Base-by-base conservation (phyloP, 1,139 yeast genomes). In the Kurtzmaniella natalensis region DNA sequence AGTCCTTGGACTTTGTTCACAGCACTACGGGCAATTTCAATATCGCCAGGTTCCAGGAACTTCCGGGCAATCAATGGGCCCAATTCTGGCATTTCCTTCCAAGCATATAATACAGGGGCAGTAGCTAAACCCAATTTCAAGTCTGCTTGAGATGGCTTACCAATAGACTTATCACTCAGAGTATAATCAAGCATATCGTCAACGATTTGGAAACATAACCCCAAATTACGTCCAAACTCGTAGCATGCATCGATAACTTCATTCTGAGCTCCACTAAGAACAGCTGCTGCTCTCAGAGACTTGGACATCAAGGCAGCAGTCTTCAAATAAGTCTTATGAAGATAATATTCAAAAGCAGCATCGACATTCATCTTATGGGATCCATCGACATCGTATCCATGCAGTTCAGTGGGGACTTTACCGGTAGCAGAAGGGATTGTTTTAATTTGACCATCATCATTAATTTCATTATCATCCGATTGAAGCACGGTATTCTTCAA, bases 151-250 rank as follows among this genome's bases (percentile, higher is more conserved):
- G 95, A 82, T 9, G 98, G 98, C 57, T 92, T 92, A 26, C 98
- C 98, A 40, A 92, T 65, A 34, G 84, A 77, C 22, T 75, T 74
- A 21, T 87, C 88, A 27, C 92, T 78, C 15, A 87, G 80, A 1
- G 96, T 87, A 55, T 86, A 92, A 60, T 92, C 99, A 46, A 94
- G 72, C 81, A 89, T 81, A 58, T 92, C 99, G 59, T 92, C 98
- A 18, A 94, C 95, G 39, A 92, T 75, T 60, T 92, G 98, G 72
- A 92, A 92, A 53, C 97, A 94, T 33, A 94, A 72, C 0, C 98
- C 98, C 38, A 94, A 65, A 57, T 89, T 88, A 46, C 95, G 75
- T 26, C 99, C 99, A 56, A 85, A 92, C 46, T 83, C 80, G 57
- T 89, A 92, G 48, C 95, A 83, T 38, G 82, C 76, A 42, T 92